Conservation (phyloP, 257 asterid genomes). For the Scutellaria galericulata region DNA sequence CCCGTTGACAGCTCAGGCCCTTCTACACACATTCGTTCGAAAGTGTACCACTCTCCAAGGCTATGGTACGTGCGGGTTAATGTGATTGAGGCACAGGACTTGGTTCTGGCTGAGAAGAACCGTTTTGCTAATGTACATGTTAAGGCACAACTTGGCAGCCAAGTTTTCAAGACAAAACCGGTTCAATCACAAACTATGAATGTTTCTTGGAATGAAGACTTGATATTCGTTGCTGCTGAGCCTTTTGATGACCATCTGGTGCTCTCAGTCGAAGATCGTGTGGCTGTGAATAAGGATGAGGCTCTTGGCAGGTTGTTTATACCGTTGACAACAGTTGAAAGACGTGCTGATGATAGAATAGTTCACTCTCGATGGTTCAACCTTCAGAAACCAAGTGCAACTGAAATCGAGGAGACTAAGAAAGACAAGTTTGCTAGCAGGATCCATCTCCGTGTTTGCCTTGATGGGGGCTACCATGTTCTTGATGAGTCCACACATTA, state of each 20-base stretch:
- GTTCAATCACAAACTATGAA: constrained; percentile 60
- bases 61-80: constrained; percentile 84
- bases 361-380: constrained; percentile 74
- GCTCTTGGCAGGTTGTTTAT: constrained; percentile 62
- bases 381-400: constrained; percentile 52
- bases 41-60: constrained; percentile 86
- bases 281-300: constrained; percentile 74
- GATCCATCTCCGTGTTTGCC: constrained; percentile 76
- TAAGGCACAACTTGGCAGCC: constrained; percentile 78
- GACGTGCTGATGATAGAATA: constrained; percentile 69
- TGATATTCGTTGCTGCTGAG: constrained; percentile 91
- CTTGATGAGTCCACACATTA: constrained; percentile 87
- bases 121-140: constrained; percentile 66
- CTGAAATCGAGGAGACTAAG: constrained; percentile 65
- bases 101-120: constrained; percentile 59
- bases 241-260: constrained; percentile 84
- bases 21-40: constrained; percentile 67
- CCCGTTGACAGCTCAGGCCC: constrained; percentile 53
- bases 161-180: constrained; percentile 64
- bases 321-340: constrained; percentile 66
- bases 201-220: constrained; percentile 81
- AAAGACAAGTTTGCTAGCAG: constrained; percentile 73
- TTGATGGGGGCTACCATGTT: constrained; percentile 96
- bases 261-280: constrained; percentile 75
- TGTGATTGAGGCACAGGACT: constrained; percentile 89